Conservation (phyloP, 2,329 filamentous ascomycete genomes). For the Drechslerella dactyloides region DNA sequence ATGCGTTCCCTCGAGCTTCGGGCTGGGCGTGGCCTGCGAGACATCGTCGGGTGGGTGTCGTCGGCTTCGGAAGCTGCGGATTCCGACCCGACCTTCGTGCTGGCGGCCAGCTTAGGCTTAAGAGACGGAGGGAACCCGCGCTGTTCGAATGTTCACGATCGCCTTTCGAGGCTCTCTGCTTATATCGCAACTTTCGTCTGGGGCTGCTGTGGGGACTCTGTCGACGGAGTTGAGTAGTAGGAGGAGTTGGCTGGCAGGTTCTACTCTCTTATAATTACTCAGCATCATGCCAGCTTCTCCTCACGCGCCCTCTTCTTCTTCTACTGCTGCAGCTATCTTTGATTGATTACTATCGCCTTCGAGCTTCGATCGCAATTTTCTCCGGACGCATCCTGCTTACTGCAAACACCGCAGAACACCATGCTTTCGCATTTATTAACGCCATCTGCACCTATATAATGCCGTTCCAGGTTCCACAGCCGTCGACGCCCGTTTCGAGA, state of each 20-base stretch:
- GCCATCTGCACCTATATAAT: constrained; percentile 3
- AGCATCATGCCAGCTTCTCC: too few species aligned
- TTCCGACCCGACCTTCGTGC: neutral
- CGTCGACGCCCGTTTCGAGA: constrained; percentile 3
- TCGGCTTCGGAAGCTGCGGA: constrained; percentile 7
- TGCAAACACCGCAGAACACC: neutral
- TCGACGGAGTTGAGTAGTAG: too few species aligned
- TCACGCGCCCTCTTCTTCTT: too few species aligned
- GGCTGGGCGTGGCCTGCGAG: neutral
- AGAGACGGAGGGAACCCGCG: neutral
- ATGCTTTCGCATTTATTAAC: neutral
- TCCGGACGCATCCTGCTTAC: neutral
- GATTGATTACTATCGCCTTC: too few species aligned
- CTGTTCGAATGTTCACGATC: too few species aligned
- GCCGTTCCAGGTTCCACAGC: neutral
- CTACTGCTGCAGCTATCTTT: too few species aligned
- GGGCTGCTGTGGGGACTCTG: too few species aligned
- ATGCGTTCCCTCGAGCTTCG: neutral
- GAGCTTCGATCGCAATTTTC: neutral
- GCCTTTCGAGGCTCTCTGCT: too few species aligned
- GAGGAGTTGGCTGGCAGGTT: too few species aligned
- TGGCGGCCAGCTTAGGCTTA: neutral
- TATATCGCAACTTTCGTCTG: too few species aligned
- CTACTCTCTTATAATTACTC: too few species aligned
- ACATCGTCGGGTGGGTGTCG: neutral